Base-by-base conservation (phyloP, 2,329 filamentous ascomycete species). In the Cordyceps fumosorosea region DNA sequence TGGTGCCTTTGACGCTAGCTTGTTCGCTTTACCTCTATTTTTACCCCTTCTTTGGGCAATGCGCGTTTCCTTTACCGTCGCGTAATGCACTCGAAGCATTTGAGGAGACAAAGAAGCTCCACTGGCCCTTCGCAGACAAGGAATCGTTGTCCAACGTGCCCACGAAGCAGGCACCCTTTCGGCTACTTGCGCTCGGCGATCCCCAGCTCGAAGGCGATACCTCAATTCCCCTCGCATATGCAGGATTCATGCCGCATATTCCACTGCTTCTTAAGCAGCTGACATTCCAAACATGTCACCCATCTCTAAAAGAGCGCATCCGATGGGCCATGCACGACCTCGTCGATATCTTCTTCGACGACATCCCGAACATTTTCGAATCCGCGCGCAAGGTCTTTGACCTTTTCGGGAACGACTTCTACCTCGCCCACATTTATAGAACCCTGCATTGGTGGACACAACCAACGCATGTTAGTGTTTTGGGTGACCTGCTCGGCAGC, bases 151-250 rank as follows among this genome's bases (percentile, higher is more conserved):
- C 68, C 65, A 67, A n/a, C 58, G 63, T 65, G 47, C 69, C 65
- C 29, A 68, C 66, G 20, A 70, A 69, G 56, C 68, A 68, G 68
- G 90, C 91, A 3, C 91, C 92, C 0, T 96, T 98, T 70, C 85
- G 93, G 63, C 84, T 98, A 3, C 87, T 98, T 16, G 87, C 92
- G 1, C 84, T 98, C 24, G 93, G 90, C 64, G 93, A 98, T 73
- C 93, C 93, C 5, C 93, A 98, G 74, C 84, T 98, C 60, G 93
- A 98, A 76, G 93, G 93, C 68, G 91, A 96, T 72, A 91, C 89
- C 2, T 92, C 90, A 7, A 87, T 97, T 29, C 89, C 88, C 18
- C 81, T 80, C 59, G 77, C 79, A 42, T 78, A 81, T 65, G 74
- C 81, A 44, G 77, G 80, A 52, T 72, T 78, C 1, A 82, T 87